phyloP scores from a whole-genome alignment of 148 eudicot genomes.

The Rhododendron williamsianum region DNA sequence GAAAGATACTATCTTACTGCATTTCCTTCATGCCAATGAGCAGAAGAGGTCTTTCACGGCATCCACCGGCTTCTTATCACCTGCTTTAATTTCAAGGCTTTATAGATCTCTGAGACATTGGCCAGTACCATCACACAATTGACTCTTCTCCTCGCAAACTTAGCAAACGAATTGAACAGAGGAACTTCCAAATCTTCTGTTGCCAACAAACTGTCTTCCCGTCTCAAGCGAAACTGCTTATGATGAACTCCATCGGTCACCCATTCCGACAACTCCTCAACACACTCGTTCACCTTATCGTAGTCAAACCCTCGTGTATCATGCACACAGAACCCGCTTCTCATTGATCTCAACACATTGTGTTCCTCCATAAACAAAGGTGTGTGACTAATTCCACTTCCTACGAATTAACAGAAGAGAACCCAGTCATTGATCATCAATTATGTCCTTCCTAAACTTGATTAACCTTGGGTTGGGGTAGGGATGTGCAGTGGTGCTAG shows the following conservation, averaged over 20 bases:
- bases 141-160: constrained; percentile 36
- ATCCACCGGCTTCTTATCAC: constrained; percentile 37
- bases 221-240: constrained; percentile 34
- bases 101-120: constrained; percentile 35
- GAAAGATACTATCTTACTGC: constrained; percentile 34
- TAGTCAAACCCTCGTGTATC: constrained; percentile 41
- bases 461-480: no score
- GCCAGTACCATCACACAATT: constrained; percentile 45
- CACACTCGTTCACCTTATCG: constrained; percentile 15
- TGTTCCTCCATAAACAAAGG: constrained; percentile 44
- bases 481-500: no score
- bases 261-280: constrained; percentile 34
- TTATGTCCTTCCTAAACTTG: no score
- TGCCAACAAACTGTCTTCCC: constrained; percentile 10
- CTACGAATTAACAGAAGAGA: constrained; percentile 10
- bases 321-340: constrained; percentile 47
- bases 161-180: constrained; percentile 4
- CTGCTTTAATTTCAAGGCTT: constrained; percentile 24
- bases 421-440: not conserved
- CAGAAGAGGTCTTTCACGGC: constrained; percentile 31
- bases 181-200: constrained; percentile 4
- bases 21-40: constrained; percentile 29
- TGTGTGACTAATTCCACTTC: constrained; percentile 17
- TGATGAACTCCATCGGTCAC: constrained; percentile 36
- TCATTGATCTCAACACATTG: constrained; percentile 50